phyloP scores from a whole-genome alignment of 2,329 filamentous ascomycete genomes.

The Epichloe scottii region DNA sequence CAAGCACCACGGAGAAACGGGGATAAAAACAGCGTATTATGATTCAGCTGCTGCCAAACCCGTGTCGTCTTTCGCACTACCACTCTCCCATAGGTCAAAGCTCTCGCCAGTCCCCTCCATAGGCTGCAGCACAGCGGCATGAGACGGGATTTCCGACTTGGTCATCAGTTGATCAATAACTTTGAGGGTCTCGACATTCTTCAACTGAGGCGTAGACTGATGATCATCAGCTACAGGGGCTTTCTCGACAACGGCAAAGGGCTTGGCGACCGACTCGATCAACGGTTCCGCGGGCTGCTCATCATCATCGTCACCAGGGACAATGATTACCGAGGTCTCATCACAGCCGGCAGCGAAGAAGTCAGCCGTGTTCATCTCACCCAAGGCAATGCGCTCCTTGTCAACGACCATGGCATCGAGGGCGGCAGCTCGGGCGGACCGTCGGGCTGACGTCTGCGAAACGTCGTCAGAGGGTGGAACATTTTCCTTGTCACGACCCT shows the following conservation, averaged over 20 bases:
- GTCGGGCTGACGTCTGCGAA: slow-evolving; percentile 39
- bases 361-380: slow-evolving; percentile 53
- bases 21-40: slow-evolving; percentile 5
- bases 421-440: slow-evolving; percentile 13
- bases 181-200: slow-evolving; percentile 8
- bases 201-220: slow-evolving; percentile 10
- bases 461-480: slow-evolving; percentile 61
- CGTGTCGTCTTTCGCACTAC: slow-evolving; percentile 47
- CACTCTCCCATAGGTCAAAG: slow-evolving; percentile 62
- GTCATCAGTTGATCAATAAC: slow-evolving; percentile 26
- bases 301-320: slow-evolving; percentile 47
- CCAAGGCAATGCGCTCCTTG: slow-evolving; percentile 51
- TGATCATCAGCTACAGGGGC: slow-evolving; percentile 8
- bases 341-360: slow-evolving; percentile 57
- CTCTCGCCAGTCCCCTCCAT: slow-evolving; percentile 46
- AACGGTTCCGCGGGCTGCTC: slow-evolving; percentile 15
- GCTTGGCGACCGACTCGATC: not conserved
- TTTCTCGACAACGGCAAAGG: not conserved
- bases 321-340: slow-evolving; percentile 45
- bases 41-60: slow-evolving; percentile 19
- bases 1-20: not conserved
- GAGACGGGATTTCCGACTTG: slow-evolving; percentile 24
- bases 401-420: slow-evolving; percentile 48
- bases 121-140: slow-evolving; percentile 37
- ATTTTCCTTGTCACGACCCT: slow-evolving; percentile 81